Base-by-base conservation (phyloP, 495 filamentous ascomycete genomes). In the Aspergillus bridgeri region DNA sequence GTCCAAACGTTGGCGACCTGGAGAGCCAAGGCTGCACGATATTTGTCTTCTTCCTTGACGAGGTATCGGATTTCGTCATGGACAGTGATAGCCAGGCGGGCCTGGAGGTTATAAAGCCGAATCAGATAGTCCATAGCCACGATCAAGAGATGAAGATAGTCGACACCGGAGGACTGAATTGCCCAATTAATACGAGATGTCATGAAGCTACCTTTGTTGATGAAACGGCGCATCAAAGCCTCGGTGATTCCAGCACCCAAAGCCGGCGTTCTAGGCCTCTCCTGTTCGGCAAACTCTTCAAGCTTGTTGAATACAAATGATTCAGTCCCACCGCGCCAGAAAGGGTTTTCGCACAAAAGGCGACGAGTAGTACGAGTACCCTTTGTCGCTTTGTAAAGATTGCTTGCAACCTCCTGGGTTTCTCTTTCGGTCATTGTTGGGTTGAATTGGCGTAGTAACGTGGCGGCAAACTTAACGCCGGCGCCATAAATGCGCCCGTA, bases 141-240 rank as follows among this genome's bases (percentile, higher is more conserved):
- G 56, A 99, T 90, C 21, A 99, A 76, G 9, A 99, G 87, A 64
- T 99, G 94, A 11, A 99, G 83, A 72, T 99, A 99, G 73, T 99
- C 94, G 13, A 98, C 94, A 27, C 94, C 94, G 7, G 89, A 94
- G 3, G 91, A 96, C 63, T 99, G 94, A 60, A 99, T 97, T 19
- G 94, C 94, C 94, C 94, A 99, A 68, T 99, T 99, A 75, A 99
- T 96, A 18, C 94, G 86, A 33, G 89, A 94, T 3, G 95, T 95
- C 77, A 99, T 89, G 74, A 93, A 99, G 48, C 87, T 90, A 25
- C 92, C 92, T 64, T 88, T 92, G 70, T 84, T 91, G 62, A 98
- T 85, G 66, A 87, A 95, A 29, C 90, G 85, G 45, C 86, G 79
- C 86, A 92, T 91, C 17, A 99, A 77, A 0, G 94, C 94, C 69